Conservation (phyloP, 495 filamentous ascomycete genomes). For the Xylaria flabelliformis region DNA sequence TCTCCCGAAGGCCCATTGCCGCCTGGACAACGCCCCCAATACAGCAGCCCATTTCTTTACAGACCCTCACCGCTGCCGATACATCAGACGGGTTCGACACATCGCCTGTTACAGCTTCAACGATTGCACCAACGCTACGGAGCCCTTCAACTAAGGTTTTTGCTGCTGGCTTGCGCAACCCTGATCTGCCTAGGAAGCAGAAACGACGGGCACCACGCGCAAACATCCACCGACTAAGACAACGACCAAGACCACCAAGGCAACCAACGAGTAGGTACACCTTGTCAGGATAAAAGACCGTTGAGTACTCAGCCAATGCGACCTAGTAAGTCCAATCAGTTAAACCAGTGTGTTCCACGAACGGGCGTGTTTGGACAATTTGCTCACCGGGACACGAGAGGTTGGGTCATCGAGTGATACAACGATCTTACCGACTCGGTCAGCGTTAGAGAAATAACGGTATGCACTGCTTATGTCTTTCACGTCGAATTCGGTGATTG, state of each 20-base stretch:
- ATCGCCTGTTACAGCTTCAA: constrained; percentile 35
- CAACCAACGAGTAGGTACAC: constrained; percentile 60
- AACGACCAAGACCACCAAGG: constrained; percentile 61
- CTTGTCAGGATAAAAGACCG: constrained; percentile 31
- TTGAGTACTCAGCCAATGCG: not conserved
- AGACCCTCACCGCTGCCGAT: constrained; percentile 25
- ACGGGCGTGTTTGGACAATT: not conserved
- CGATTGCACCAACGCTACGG: constrained; percentile 28
- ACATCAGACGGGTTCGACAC: constrained; percentile 34
- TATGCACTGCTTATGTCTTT: constrained; percentile 29
- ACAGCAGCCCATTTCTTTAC: constrained; percentile 14
- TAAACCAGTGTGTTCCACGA: not conserved
- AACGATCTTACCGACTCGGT: constrained; percentile 60
- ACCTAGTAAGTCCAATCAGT: not conserved
- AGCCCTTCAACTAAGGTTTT: constrained; percentile 42
- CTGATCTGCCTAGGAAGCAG: constrained; percentile 57
- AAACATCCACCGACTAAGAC: constrained; percentile 56
- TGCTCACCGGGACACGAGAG: not conserved
- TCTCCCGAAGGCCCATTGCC: constrained; percentile 53
- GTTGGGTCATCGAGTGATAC: constrained; percentile 40
- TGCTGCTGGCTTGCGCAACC: constrained; percentile 32
- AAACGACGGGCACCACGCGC: constrained; percentile 54
- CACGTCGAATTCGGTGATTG: constrained; percentile 23
- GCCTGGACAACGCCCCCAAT: constrained; percentile 42
- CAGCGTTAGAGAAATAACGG: constrained; percentile 30